Conservation (phyloP, 1,284 basidiomycete genomes). For the Porogramme epimiltina region DNA sequence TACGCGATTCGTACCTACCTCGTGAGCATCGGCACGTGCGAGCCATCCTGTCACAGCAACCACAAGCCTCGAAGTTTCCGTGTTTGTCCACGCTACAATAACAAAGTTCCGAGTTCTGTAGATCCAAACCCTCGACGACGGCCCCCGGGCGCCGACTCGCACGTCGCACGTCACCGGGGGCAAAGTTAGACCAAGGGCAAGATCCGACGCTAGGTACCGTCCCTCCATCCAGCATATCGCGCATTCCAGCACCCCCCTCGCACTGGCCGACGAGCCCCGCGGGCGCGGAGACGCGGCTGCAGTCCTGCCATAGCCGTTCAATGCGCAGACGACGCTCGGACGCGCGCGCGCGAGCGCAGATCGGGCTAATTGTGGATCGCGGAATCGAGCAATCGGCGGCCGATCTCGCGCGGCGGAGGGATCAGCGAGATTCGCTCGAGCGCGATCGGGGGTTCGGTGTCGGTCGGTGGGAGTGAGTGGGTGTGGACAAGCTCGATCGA, state of each 20-base stretch:
- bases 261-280: constrained; percentile 2
- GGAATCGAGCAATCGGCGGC: neutral
- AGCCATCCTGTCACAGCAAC: too few species aligned
- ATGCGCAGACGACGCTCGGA: constrained; percentile 4
- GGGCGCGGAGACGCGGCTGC: neutral
- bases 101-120: neutral
- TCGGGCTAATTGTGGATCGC: constrained; percentile 12
- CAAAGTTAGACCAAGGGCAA: constrained; percentile 16
- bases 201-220: constrained; percentile 11
- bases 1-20: too few species aligned
- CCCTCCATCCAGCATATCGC: constrained; percentile 19
- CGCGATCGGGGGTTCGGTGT: constrained; percentile 12
- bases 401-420: constrained; percentile 13
- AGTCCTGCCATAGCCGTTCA: neutral
- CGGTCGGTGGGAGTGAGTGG: neutral
- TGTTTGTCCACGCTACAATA: neutral
- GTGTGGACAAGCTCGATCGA: constrained; percentile 18
- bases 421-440: constrained; percentile 18
- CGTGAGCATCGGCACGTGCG: too few species aligned
- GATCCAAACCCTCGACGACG: too few species aligned
- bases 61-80: too few species aligned
- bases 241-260: constrained; percentile 11
- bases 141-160: neutral
- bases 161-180: neutral
- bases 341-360: constrained; percentile 3